Evolutionary conservation across 306 rosid genomes (phyloP).

Genomic region (Pyrus pyrifolia): DNA sequence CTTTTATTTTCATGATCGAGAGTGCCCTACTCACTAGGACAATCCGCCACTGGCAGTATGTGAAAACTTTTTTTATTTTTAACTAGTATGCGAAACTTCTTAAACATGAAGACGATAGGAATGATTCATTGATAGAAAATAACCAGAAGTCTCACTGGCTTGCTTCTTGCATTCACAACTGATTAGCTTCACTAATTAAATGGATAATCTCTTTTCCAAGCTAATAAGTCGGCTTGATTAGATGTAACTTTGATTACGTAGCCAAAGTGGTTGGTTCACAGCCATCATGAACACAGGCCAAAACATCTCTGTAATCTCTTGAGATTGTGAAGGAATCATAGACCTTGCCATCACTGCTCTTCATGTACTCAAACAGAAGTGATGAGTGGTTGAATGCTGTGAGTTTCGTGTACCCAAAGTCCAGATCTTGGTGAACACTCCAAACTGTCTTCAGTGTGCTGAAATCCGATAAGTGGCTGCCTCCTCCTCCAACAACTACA

Average conservation of each 20-base stretch:
- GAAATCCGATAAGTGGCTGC: constrained; percentile 51
- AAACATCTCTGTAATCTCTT: constrained; percentile 64
- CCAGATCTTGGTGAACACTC: constrained; percentile 64
- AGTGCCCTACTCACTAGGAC: no score
- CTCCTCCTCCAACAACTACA: constrained; percentile 74
- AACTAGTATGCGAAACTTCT: no score
- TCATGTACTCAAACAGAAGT: constrained; percentile 66
- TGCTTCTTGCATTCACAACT: not conserved
- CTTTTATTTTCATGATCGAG: no score
- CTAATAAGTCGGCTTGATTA: not conserved
- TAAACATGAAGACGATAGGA: not conserved
- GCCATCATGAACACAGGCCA: constrained; percentile 70
- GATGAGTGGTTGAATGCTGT: constrained; percentile 70
- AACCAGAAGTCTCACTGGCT: not conserved
- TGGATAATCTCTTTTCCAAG: not conserved
- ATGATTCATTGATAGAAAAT: not conserved
- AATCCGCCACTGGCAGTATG: no score
- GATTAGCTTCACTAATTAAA: not conserved
- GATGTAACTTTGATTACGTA: constrained; percentile 8
- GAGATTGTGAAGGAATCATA: constrained; percentile 69
- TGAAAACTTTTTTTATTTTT: no score
- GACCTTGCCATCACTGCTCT: constrained; percentile 60
- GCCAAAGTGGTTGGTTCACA: constrained; percentile 55
- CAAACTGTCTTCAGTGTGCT: constrained; percentile 43
- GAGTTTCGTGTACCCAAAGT: constrained; percentile 63